Conservation (phyloP, 2,329 filamentous ascomycete genomes). For the Blastomyces parvus region DNA sequence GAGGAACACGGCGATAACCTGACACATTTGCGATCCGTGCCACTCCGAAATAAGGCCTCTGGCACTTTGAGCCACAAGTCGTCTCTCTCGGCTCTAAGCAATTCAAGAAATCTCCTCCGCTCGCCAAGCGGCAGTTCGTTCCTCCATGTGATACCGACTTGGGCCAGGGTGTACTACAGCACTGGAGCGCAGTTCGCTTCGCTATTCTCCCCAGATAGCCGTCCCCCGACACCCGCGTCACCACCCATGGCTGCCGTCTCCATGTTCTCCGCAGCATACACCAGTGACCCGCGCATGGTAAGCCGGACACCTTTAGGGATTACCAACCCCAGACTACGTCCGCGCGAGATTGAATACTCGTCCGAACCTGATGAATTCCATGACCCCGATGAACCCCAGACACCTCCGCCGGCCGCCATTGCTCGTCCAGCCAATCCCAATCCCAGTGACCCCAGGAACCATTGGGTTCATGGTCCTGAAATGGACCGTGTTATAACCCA, state of each 20-base stretch:
- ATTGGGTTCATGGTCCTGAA: slow-evolving; percentile 32
- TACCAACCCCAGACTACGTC: slow-evolving; percentile 21
- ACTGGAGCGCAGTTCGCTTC: slow-evolving; percentile 40
- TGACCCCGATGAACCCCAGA: slow-evolving; percentile 9
- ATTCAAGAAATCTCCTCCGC: slow-evolving; percentile 28
- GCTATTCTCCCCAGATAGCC: slow-evolving; percentile 31
- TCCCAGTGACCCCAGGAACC: slow-evolving; percentile 35
- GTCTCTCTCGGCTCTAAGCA: slow-evolving; percentile 37
- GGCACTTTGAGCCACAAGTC: slow-evolving; percentile 31
- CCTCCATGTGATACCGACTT: slow-evolving; percentile 38
- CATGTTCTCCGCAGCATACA: slow-evolving; percentile 23
- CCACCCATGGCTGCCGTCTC: slow-evolving; percentile 25
- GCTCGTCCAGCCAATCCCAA: slow-evolving; percentile 19
- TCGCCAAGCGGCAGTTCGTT: slow-evolving; percentile 40
- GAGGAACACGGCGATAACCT: slow-evolving; percentile 31
- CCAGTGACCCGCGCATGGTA: slow-evolving; percentile 22
- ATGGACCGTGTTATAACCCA: slow-evolving; percentile 14
- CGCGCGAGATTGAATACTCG: slow-evolving; percentile 12
- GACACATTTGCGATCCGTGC: slow-evolving; percentile 25
- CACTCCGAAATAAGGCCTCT: slow-evolving; percentile 23
- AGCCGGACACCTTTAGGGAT: slow-evolving; percentile 25
- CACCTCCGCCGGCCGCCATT: slow-evolving; percentile 13
- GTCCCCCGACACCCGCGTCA: slow-evolving; percentile 35
- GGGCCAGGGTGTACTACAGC: slow-evolving; percentile 58
- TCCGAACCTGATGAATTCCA: background rate